Percentiles rank a stretch among this genome's conserved stretches.
Evolutionary conservation across 768 basidiomycete genomes (phyloP).

Genomic region (Coprinopsis marcescibilis): DNA sequence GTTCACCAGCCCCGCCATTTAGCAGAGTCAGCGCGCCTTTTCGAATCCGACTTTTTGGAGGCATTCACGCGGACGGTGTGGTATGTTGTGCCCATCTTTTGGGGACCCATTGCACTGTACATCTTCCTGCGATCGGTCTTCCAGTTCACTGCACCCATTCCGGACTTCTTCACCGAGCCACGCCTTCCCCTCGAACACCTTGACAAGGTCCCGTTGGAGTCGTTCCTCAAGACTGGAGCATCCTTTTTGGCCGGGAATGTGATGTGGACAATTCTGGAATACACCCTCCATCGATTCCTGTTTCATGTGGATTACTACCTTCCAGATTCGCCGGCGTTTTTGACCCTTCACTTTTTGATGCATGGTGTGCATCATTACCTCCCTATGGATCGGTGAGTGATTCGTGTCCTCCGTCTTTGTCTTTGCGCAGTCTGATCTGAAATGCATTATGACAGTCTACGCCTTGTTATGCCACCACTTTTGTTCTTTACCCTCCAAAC

Average conservation of each 20-base stretch:
- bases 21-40: slow-evolving; percentile 77
- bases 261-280: slow-evolving; percentile 94
- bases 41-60: slow-evolving; percentile 79
- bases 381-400: slow-evolving; percentile 83
- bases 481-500: slow-evolving; percentile 71
- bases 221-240: slow-evolving; percentile 46
- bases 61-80: slow-evolving; percentile 74
- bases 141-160: slow-evolving; percentile 72
- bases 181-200: slow-evolving; percentile 47
- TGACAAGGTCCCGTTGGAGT: slow-evolving; percentile 40
- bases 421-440: not conserved
- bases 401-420: not conserved
- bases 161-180: slow-evolving; percentile 55
- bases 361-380: slow-evolving; percentile 98
- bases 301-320: slow-evolving; percentile 91
- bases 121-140: slow-evolving; percentile 76
- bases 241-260: slow-evolving; percentile 85
- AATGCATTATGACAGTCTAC: slow-evolving; percentile 43
- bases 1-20: slow-evolving; percentile 95
- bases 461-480: slow-evolving; percentile 94
- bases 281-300: slow-evolving; percentile 88
- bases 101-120: slow-evolving; percentile 82
- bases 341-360: slow-evolving; percentile 85
- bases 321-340: slow-evolving; percentile 75
- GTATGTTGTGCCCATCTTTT: slow-evolving; percentile 90